Evolutionary conservation across 805 yeast species (phyloP), one percentile per base, ranked within the genome.

Genomic region (Yarrowia phangngaensis): DNA sequence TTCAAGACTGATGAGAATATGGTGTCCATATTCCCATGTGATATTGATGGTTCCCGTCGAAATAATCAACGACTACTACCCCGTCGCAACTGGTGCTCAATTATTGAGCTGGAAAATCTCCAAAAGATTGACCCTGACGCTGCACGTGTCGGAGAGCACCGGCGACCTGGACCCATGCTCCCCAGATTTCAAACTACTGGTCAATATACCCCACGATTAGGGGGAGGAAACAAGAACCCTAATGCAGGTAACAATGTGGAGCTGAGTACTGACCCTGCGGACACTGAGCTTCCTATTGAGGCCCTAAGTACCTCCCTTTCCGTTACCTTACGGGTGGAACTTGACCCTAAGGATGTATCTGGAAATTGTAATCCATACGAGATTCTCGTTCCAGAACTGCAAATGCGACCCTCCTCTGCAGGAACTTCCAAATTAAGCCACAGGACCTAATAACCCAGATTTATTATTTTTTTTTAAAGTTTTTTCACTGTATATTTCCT

Each of bases 301-400:
- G 64, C 66, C 6, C 75, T 41, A n/a, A 26, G 27, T 76, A 20
- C 48, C 35, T 73, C 86, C 6, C 62, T 88, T 33, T 78, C 82
- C 4, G 77, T 86, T 3, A 78, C 85, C 1, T 64, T 88, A 27
- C 87, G 82, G 56, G 82, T 86, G 32, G 96, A 88, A 61, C 71
- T 71, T 41, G 80, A 84, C 53, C 70, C 70, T 11, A 56, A 54
- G 3, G 71, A 76, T 51, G 54, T 66, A 1, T 62, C 68, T 3
- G 77, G 84, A 20, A 64, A 70, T 20, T 80, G 90, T 1, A 70
- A 71, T 19, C 80, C 71, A 28, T 89, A 86, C 64, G 83, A 82
- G 58, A 63, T 86, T 34, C 66, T 81, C 46, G 76, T 89, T 52
- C 96, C 97, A 12, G 53, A 50, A 26, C 34, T 53, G 4, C 45